These are phyloP conservation scores for Leishmania major DNA, from an alignment of 208 protist genomes.

Conservation along the genomic window DNA sequence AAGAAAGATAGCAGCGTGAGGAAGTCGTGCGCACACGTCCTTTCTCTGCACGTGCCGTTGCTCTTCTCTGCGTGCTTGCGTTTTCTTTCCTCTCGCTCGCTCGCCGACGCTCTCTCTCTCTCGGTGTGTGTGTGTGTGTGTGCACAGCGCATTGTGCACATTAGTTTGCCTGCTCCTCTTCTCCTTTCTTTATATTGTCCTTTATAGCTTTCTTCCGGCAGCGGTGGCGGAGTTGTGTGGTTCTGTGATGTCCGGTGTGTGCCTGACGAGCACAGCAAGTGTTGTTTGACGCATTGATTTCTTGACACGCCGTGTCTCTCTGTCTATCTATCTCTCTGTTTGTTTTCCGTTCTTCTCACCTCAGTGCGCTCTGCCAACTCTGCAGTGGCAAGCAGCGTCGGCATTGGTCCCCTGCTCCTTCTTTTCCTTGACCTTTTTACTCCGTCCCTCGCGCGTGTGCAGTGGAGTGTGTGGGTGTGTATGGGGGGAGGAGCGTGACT, in stretches of 20 bases:
- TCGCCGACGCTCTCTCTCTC: not conserved
- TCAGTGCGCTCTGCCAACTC: not conserved
- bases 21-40: not conserved
- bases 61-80: not conserved
- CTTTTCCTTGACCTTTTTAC: not conserved
- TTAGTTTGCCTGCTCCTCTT: not conserved
- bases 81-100: not conserved
- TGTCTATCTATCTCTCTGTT: not conserved
- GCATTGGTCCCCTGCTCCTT: not conserved
- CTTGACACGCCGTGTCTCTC: not conserved
- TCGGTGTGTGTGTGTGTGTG: too few species aligned
- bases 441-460: not conserved
- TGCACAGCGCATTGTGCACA: too few species aligned
- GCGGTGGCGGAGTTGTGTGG: too few species aligned
- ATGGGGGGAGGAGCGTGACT: not conserved
- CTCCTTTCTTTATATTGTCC: slow-evolving; percentile 11
- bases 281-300: not conserved
- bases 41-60: not conserved
- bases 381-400: not conserved
- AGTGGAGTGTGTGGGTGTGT: not conserved
- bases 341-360: not conserved
- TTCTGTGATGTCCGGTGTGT: not conserved
- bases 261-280: too few species aligned
- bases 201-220: not conserved
- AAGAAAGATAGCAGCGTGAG: not conserved